A percentile compares a stretch with the other conserved stretches of the same genome.
Conservation (phyloP, 441 rosid genomes). For the Populus hybrid region DNA sequence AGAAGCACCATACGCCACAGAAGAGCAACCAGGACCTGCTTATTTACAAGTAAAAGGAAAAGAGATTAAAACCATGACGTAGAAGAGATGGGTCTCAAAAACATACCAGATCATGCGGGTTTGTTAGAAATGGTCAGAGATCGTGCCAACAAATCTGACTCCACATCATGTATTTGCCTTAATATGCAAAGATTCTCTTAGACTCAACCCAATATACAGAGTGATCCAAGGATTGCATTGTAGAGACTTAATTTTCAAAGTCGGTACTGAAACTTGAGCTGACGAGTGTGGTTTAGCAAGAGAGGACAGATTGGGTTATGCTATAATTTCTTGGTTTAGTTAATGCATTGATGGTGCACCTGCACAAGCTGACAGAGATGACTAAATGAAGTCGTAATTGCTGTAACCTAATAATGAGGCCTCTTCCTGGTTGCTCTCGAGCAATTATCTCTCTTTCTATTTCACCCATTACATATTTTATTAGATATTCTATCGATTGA, state of each 20-base stretch:
- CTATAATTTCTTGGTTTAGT: conserved; percentile 9
- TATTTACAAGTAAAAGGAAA: background rate
- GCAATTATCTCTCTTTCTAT: conserved; percentile 27
- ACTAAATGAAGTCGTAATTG: conserved; percentile 20
- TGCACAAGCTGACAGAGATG: conserved; percentile 29
- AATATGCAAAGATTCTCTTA: background rate
- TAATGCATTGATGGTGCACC: conserved; percentile 30
- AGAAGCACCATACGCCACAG: conserved; percentile 91
- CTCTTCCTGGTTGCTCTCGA: conserved; percentile 33
- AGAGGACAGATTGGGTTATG: background rate
- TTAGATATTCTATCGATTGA: no score
- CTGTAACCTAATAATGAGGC: conserved; percentile 30
- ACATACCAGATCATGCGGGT: background rate
- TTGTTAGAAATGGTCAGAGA: background rate
- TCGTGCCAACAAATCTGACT: background rate
- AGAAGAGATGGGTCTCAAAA: background rate
- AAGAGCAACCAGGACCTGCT: conserved; percentile 90
- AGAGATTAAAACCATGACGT: background rate
- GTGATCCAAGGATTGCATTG: background rate
- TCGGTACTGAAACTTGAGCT: background rate
- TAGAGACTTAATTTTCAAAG: no score
- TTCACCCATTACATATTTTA: no score
- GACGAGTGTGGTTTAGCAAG: background rate
- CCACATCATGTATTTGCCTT: background rate
- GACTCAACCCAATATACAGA: background rate